Percentiles rank a stretch among this genome's conserved stretches.
phyloP scores from a whole-genome alignment of 805 yeast genomes.

The Lipomyces oligophaga region DNA sequence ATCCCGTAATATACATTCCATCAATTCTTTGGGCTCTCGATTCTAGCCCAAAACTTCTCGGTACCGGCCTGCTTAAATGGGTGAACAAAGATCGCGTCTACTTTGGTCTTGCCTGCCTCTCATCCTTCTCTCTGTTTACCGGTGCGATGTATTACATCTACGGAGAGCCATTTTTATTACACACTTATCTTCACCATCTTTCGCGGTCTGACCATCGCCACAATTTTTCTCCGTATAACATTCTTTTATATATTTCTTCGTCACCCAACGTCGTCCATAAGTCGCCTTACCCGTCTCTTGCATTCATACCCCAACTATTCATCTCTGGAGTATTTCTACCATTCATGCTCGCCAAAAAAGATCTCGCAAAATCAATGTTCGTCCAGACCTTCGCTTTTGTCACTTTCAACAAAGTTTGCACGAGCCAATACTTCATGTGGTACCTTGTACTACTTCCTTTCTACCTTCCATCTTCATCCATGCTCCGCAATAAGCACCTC shows the following conservation, averaged over 20 bases:
- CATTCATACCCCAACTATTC: slow-evolving; percentile 78
- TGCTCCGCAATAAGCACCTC: slow-evolving; percentile 25
- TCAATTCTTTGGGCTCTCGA: slow-evolving; percentile 38
- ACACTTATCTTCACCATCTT: slow-evolving; percentile 80
- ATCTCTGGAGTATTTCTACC: slow-evolving; percentile 62
- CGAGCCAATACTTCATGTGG: slow-evolving; percentile 97
- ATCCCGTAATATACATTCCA: slow-evolving; percentile 86
- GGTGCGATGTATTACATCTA: slow-evolving; percentile 61
- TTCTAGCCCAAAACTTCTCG: slow-evolving; percentile 22
- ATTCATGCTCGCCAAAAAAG: slow-evolving; percentile 42
- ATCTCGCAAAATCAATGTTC: slow-evolving; percentile 55
- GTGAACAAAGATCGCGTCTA: slow-evolving; percentile 45
- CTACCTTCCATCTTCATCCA: slow-evolving; percentile 44
- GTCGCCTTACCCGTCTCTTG: slow-evolving; percentile 48
- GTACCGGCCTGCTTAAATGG: slow-evolving; percentile 33
- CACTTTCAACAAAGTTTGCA: slow-evolving; percentile 74
- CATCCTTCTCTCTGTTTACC: slow-evolving; percentile 49
- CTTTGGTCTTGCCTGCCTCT: slow-evolving; percentile 43
- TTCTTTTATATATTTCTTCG: slow-evolving; percentile 49
- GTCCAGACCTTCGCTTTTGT: slow-evolving; percentile 77
- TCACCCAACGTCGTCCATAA: slow-evolving; percentile 30
- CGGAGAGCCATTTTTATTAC: slow-evolving; percentile 69
- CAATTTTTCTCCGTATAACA: slow-evolving; percentile 84
- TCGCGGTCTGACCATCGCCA: slow-evolving; percentile 88
- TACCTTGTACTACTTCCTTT: slow-evolving; percentile 81